These are phyloP conservation scores for Cerioporus squamosus DNA, from an alignment of 1,284 basidiomycete genomes.

Conservation along the genomic window DNA sequence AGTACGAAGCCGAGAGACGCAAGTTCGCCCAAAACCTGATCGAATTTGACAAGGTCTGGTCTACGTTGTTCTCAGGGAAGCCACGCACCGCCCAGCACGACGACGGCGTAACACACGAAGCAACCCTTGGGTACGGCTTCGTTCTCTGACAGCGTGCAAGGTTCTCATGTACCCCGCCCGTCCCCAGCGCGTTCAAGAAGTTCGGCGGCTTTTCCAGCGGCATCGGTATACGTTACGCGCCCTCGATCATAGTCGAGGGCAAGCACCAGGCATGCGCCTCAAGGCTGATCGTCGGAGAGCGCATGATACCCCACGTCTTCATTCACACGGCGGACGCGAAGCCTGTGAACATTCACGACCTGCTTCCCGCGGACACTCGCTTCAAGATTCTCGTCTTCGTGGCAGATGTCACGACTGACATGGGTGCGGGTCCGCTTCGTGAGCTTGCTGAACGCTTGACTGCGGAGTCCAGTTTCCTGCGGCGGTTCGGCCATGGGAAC, in stretches of 20 bases:
- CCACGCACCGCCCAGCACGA: constrained; percentile 58
- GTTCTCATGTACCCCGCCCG: too few species aligned
- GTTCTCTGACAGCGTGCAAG: background rate
- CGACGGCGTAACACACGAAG: constrained; percentile 69
- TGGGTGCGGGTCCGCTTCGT: constrained; percentile 44
- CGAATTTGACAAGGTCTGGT: constrained; percentile 77
- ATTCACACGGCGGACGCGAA: constrained; percentile 67
- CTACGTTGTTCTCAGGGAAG: constrained; percentile 78
- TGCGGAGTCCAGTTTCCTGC: constrained; percentile 42
- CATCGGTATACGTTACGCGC: constrained; percentile 64
- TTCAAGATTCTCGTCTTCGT: constrained; percentile 77
- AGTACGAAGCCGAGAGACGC: constrained; percentile 56
- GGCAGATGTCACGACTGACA: constrained; percentile 52
- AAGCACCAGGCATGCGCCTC: constrained; percentile 49
- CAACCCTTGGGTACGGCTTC: constrained; percentile 57
- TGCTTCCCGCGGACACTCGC: constrained; percentile 69
- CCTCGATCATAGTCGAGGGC: constrained; percentile 53
- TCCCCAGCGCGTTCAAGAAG: constrained; percentile 51
- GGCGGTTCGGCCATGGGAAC: constrained; percentile 30
- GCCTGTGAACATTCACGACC: constrained; percentile 70
- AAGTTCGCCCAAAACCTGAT: constrained; percentile 84
- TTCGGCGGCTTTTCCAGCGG: constrained; percentile 67
- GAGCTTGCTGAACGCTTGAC: constrained; percentile 49
- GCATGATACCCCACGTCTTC: constrained; percentile 62
- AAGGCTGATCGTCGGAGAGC: constrained; percentile 60